A percentile compares a stretch with the other conserved stretches of the same genome.
Evolutionary conservation across 140 eudicot species (phyloP).

Genomic region (Bidens hawaiensis): DNA sequence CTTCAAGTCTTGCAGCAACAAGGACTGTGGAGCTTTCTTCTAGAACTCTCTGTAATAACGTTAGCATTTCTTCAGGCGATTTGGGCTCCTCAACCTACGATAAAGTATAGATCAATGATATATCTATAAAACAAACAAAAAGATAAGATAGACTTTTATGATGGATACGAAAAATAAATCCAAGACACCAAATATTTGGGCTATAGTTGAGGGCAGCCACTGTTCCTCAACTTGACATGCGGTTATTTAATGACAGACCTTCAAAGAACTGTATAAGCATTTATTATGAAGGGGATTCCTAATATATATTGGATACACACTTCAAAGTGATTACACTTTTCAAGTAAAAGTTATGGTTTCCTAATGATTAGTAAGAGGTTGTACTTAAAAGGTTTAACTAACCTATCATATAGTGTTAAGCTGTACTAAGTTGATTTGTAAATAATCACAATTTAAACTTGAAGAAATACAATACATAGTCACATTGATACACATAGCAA

Average conservation of each 20-base stretch:
- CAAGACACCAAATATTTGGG: background rate
- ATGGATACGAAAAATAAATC: background rate
- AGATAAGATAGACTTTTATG: background rate
- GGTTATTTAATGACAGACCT: background rate
- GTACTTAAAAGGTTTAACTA: background rate
- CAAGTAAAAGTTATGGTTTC: background rate
- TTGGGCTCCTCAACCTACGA: conserved; percentile 81
- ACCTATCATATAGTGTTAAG: background rate
- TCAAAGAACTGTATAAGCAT: background rate
- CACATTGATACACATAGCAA: background rate
- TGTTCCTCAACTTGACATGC: background rate
- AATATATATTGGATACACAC: background rate
- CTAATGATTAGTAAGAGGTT: background rate
- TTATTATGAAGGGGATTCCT: background rate
- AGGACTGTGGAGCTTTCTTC: conserved; percentile 86
- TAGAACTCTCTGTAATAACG: conserved; percentile 66
- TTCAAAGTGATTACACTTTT: background rate
- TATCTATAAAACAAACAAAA: background rate
- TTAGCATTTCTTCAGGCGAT: conserved; percentile 65
- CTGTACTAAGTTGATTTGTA: background rate
- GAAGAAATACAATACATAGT: background rate
- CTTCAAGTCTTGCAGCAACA: conserved; percentile 77
- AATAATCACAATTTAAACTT: background rate
- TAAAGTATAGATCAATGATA: background rate
- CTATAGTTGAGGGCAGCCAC: background rate